Percentiles rank a stretch among this genome's conserved stretches.
Conservation (phyloP, 768 basidiomycete genomes). For the Leccinum obscurum region DNA sequence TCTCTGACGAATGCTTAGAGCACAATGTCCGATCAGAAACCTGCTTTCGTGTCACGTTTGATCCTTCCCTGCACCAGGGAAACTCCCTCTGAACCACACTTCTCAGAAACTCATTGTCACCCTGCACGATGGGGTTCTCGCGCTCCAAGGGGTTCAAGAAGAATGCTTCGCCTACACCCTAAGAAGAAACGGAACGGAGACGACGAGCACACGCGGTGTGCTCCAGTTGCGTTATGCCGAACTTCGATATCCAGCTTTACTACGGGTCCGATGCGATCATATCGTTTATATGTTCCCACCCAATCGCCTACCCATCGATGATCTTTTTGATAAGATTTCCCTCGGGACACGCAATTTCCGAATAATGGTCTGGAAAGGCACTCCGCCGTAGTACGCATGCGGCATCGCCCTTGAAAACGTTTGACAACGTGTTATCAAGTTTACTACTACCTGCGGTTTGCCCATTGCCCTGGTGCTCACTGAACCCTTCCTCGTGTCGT, state of each 20-base stretch:
- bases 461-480: neutral
- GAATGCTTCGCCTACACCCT: neutral
- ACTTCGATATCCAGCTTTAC: neutral
- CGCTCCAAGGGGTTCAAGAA: neutral
- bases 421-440: neutral
- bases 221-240: neutral
- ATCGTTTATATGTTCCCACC: neutral
- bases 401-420: neutral
- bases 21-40: neutral
- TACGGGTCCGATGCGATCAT: neutral
- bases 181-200: neutral
- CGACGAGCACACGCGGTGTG: neutral
- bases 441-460: neutral
- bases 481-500: neutral
- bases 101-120: neutral
- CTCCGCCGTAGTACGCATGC: neutral
- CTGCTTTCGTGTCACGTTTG: neutral
- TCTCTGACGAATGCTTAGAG: neutral
- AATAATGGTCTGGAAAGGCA: neutral
- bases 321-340: neutral
- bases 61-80: neutral
- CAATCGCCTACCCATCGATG: neutral
- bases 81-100: neutral
- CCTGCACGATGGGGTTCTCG: neutral
- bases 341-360: neutral